Base-by-base conservation (phyloP, 140 eudicot species). In the Flaveria floridana region DNA sequence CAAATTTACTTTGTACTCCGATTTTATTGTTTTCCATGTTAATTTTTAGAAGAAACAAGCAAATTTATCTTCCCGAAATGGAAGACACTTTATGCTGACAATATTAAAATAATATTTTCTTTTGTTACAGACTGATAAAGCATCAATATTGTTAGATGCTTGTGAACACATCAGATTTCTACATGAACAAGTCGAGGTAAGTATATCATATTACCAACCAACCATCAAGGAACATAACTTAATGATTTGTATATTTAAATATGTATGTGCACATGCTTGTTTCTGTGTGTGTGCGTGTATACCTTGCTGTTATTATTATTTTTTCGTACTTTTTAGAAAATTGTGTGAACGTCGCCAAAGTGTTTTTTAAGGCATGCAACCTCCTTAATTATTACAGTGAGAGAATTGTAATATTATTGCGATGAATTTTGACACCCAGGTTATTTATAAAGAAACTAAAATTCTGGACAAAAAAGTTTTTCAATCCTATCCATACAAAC, bases 121-220 rank as follows among this genome's bases (percentile, higher is more conserved):
- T 52, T 58, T 79, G 26, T 81, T 61, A 41, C 89, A 91, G 97
- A 88, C 90, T 3, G 96, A 91, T 82, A 86, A 93, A 13, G 91
- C 97, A 50, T 85, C 93, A 34, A 91, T 91, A 79, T 87, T 91
- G 13, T 79, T 90, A 5, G 96, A 91, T 80, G 87, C 97, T 23
- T 82, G 85, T 69, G 84, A 80, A n/a, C 83, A 91, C 86, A 88
- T 91, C 9, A 85, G 80, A 78, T 86, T 86, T 75, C 87, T 91
- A 73, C 97, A 91, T 73, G 87, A 85, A 34, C 96, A 86, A 88
- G 84, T 88, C 53, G 73, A 76, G 80, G 97, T 91, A 83, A 86
- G 96, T 86, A 57, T 30, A n/a, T 23, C 65, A 21, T 25, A 9
- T 21, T 34, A 20, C 18, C 68, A 62, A 34, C 26, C 25, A 65